Base-by-base conservation (phyloP, 768 basidiomycete genomes). In the Ramaria sp. region DNA sequence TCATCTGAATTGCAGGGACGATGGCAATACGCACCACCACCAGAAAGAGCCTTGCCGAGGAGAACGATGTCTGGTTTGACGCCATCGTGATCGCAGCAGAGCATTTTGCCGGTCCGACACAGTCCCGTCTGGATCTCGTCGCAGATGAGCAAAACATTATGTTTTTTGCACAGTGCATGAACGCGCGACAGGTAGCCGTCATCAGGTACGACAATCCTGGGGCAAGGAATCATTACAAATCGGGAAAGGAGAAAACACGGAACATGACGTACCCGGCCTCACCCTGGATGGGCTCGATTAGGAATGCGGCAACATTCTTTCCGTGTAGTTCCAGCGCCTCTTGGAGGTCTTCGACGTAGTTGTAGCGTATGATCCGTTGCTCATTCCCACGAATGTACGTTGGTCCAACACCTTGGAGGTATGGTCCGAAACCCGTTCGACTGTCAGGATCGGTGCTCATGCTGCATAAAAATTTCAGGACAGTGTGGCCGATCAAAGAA, bases 51-150 rank as follows among this genome's bases (percentile, higher is more conserved):
- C 72, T 99, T 99, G 47, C 96, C 96, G 53, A 99, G 81, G 13
- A 95, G 79, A 30, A 98, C 75, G 53, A 99, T 79, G 66, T 99
- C 96, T 27, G 96, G 94, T 62, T 88, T 81, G 65, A 96, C 79
- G 55, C 78, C 75, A 61, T 95, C 93, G 65, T 92, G 86, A 64
- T 97, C 86, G 64, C 78, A 88, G 58, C 86, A 89, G 48, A 98
- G 82, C 84, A 97, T 82, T 77, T 88, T 93, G 39, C 95, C 95
- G 0, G 95, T 97, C 43, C 95, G 78, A 61, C 88, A 88, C 30
- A 99, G 75, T 42, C 95, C 95, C 42, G 96, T 98, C 71, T 99
- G 96, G 60, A 99, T 93, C 70, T 99, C 96, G 63, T 99, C 96
- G 63, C 91, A 94, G 66, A 99, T 98, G 37, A 99, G 75, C n/a